Evolutionary conservation across 2,329 filamentous ascomycete genomes (phyloP).

Genomic region (Fusarium bactridioides): DNA sequence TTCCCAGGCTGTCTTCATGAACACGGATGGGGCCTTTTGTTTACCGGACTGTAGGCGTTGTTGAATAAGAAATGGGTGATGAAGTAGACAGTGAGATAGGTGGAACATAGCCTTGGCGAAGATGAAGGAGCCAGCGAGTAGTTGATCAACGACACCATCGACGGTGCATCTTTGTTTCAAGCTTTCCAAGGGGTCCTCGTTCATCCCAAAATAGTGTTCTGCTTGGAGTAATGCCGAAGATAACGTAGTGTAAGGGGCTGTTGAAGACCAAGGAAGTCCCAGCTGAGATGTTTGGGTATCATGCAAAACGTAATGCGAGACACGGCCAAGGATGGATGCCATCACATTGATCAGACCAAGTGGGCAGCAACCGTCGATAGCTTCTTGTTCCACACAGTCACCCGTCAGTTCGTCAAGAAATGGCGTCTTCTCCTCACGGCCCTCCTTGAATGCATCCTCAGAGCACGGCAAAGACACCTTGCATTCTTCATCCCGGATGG

Average conservation of each 20-base stretch:
- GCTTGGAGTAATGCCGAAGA: not conserved
- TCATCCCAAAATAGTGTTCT: constrained; percentile 4
- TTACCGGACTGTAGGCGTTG: not conserved
- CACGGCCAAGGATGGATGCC: constrained; percentile 2
- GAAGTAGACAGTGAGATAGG: constrained; percentile 3
- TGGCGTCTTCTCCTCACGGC: not conserved
- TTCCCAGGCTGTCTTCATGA: constrained; percentile 13
- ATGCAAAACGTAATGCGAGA: not conserved
- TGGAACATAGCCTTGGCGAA: constrained; percentile 20
- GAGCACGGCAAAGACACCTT: not conserved
- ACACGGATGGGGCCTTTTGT: constrained; percentile 1
- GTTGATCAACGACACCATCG: not conserved
- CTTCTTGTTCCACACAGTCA: constrained; percentile 3
- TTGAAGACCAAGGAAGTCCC: not conserved
- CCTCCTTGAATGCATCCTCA: not conserved
- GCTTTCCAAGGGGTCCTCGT: not conserved
- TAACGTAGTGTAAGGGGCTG: not conserved
- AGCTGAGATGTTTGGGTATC: not conserved
- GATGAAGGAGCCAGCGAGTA: constrained; percentile 2
- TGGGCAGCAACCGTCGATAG: not conserved
- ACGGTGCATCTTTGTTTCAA: not conserved
- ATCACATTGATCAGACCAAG: not conserved
- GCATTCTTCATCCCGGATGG: constrained; percentile 9
- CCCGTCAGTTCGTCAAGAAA: not conserved
- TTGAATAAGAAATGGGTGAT: constrained; percentile 6